A percentile compares a stretch with the other conserved stretches of the same genome.
phyloP scores from a whole-genome alignment of 371 early-diverging fungal genomes.

The Lichtheimia ornata region DNA sequence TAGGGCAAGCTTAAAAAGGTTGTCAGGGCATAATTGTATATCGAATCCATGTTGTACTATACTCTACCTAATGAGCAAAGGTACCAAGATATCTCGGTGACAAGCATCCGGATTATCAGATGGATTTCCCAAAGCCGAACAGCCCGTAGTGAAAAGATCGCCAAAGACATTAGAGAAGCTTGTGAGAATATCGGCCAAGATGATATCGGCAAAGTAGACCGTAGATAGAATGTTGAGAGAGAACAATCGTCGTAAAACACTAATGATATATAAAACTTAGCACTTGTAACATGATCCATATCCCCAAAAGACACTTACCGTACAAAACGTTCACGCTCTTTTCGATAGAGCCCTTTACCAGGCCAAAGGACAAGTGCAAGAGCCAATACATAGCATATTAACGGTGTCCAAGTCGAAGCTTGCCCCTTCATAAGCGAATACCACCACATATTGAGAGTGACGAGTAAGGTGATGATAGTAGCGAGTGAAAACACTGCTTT shows the following conservation, averaged over 20 bases:
- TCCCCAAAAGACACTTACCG: conserved; percentile 42
- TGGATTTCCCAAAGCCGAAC: conserved; percentile 2
- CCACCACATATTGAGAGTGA: conserved; percentile 31
- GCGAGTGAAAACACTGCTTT: conserved; percentile 53
- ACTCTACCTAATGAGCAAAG: conserved; percentile 61
- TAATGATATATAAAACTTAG: conserved; percentile 6
- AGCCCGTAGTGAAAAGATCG: conserved; percentile 61
- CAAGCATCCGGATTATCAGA: conserved; percentile 52
- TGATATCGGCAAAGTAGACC: conserved; percentile 81
- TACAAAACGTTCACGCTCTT: conserved; percentile 64
- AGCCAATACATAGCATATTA: conserved; percentile 54
- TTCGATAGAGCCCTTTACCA: conserved; percentile 52
- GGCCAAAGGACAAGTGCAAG: conserved; percentile 58
- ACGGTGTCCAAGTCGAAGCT: conserved; percentile 16
- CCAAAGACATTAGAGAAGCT: conserved; percentile 88
- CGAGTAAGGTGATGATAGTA: conserved; percentile 27
- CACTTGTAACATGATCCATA: too few species aligned
- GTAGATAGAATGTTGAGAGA: conserved; percentile 53
- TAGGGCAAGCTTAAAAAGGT: conserved; percentile 68
- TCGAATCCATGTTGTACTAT: background rate
- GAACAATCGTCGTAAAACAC: conserved; percentile 41
- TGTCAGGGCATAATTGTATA: background rate
- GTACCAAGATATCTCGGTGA: conserved; percentile 53
- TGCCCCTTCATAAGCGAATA: conserved; percentile 23
- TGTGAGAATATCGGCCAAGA: conserved; percentile 92